A percentile compares a stretch with the other conserved stretches of the same genome.
Evolutionary conservation across 169 alveolate species (phyloP).

Genomic region (Plasmodium gonderi): DNA sequence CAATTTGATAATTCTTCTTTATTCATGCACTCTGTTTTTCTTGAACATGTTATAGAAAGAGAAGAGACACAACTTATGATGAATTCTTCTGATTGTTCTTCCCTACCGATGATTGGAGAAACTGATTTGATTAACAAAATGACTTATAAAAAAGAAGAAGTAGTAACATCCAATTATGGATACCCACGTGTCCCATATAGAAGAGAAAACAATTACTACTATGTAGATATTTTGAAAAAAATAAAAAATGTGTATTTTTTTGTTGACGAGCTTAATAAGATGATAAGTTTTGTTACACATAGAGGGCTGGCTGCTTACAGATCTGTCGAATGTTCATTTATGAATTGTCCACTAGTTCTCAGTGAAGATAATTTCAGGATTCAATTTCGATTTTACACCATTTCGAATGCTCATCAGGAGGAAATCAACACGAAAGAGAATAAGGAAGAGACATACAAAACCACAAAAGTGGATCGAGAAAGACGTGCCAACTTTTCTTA

Average conservation of each 20-base stretch:
- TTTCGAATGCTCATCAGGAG: neutral
- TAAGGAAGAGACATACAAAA: neutral
- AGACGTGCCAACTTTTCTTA: neutral
- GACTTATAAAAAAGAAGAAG: no score
- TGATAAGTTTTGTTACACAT: slow-evolving; percentile 13
- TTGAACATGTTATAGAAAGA: neutral
- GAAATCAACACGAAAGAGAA: neutral
- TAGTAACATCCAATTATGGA: no score
- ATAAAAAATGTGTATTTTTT: neutral
- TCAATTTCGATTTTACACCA: slow-evolving; percentile 35
- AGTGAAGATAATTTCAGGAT: neutral
- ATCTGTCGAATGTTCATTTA: neutral
- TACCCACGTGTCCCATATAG: no score
- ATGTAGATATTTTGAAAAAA: neutral
- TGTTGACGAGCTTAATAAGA: slow-evolving; percentile 30
- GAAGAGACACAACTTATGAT: neutral
- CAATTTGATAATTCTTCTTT: slow-evolving; percentile 40
- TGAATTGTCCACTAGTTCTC: neutral
- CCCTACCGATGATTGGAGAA: no score
- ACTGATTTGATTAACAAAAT: no score
- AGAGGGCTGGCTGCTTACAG: neutral
- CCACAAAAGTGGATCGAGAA: neutral
- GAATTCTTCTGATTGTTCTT: no score
- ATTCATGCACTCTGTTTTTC: neutral
- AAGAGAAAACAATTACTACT: no score